phyloP scores from a whole-genome alignment of 345 rosid genomes.

The Passiflora organensis region DNA sequence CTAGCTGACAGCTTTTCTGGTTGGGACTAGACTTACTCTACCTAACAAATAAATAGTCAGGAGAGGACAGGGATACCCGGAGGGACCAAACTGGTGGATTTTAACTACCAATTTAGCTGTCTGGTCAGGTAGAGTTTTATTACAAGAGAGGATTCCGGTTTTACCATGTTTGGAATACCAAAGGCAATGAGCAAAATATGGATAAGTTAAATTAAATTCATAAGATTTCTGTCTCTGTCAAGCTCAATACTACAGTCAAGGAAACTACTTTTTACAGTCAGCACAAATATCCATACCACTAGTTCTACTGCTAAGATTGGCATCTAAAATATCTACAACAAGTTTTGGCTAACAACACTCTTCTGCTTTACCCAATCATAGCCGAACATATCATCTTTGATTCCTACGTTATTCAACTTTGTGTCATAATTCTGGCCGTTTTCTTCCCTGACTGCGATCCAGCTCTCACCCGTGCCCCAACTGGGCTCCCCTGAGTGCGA shows the following conservation, averaged over 20 bases:
- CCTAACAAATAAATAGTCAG: background rate
- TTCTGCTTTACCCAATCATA: slow-evolving; percentile 8
- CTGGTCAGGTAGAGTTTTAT: background rate
- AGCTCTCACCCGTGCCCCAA: slow-evolving; percentile 43
- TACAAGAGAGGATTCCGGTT: background rate
- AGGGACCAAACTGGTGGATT: background rate
- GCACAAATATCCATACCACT: background rate
- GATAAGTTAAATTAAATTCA: slow-evolving; percentile 1
- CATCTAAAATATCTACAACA: slow-evolving; percentile 3
- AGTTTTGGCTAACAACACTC: slow-evolving; percentile 7
- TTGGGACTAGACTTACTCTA: background rate
- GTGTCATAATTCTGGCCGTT: slow-evolving; percentile 8
- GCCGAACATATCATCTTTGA: slow-evolving; percentile 3
- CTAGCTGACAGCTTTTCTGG: background rate
- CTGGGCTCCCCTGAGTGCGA: slow-evolving; percentile 22
- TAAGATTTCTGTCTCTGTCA: slow-evolving; percentile 5
- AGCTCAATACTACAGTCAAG: background rate
- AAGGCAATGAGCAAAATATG: background rate
- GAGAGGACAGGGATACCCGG: background rate
- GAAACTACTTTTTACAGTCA: slow-evolving; percentile 11
- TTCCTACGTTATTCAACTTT: slow-evolving; percentile 21
- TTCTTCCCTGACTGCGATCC: slow-evolving; percentile 49
- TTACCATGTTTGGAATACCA: background rate
- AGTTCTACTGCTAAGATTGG: slow-evolving; percentile 4
- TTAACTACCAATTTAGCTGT: background rate